These are phyloP conservation scores for Trichophyton simii DNA, from an alignment of 2,329 filamentous ascomycete genomes.

Conservation along the genomic window DNA sequence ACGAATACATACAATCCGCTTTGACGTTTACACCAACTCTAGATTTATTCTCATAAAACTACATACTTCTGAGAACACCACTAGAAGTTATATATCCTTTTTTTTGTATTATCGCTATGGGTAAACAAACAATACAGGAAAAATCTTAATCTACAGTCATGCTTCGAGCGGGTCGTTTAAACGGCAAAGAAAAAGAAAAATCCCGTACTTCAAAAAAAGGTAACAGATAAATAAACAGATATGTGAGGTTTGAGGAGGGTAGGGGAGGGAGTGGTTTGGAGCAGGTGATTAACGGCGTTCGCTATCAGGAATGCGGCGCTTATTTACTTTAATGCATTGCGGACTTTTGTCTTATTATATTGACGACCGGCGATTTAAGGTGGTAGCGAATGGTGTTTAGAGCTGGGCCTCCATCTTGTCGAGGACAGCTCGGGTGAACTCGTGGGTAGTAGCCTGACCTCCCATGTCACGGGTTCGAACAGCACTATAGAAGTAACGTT, in stretches of 20 bases:
- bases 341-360: not conserved
- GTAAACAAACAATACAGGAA: slow-evolving; percentile 1
- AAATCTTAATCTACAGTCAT: slow-evolving; percentile 4
- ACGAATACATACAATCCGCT: not conserved
- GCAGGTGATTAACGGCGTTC: not conserved
- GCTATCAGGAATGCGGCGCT: not conserved
- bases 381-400: slow-evolving; percentile 32
- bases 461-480: slow-evolving; percentile 91
- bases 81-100: not conserved
- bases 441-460: slow-evolving; percentile 73
- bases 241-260: not conserved
- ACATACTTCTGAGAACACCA: too few species aligned
- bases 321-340: not conserved
- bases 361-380: not conserved
- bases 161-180: not conserved
- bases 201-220: not conserved
- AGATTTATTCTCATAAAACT: not conserved
- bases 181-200: not conserved
- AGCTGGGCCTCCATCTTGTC: slow-evolving; percentile 76
- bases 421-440: slow-evolving; percentile 90
- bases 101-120: slow-evolving; percentile 2
- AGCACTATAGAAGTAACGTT: slow-evolving; percentile 14
- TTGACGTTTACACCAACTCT: not conserved
- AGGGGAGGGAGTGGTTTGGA: not conserved
- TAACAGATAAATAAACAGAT: not conserved